Percentiles rank a stretch among this genome's conserved stretches.
These are phyloP conservation scores for Tetrahymena borealis DNA, from an alignment of 73 alveolate genomes.

Conservation along the genomic window DNA sequence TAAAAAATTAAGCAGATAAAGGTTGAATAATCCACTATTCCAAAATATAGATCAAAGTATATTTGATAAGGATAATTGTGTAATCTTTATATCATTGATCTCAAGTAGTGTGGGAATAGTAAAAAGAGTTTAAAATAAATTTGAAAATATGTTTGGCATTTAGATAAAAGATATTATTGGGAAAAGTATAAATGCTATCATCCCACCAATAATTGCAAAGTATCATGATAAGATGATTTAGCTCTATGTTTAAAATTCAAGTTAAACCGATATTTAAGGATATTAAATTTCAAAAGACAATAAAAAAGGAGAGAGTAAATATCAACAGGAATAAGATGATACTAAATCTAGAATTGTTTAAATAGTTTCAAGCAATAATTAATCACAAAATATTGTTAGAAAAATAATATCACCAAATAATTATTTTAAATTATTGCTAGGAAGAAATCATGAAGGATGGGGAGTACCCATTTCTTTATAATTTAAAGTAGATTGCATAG, in stretches of 20 bases:
- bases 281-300: neutral
- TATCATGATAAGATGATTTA: neutral
- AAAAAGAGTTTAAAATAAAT: neutral
- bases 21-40: neutral
- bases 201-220: neutral
- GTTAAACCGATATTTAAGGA: neutral
- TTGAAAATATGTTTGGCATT: neutral
- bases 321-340: neutral
- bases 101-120: neutral
- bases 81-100: neutral
- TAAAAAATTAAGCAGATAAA: neutral
- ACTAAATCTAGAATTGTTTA: neutral
- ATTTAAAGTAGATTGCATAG: neutral
- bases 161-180: neutral
- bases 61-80: neutral
- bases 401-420: neutral
- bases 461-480: neutral
- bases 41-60: neutral
- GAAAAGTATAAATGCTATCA: neutral
- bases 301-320: neutral
- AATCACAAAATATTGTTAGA: neutral
- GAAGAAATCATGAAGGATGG: neutral
- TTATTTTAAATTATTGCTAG: neutral
- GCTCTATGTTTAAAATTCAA: neutral
- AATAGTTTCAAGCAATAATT: neutral